Conservation (phyloP, 1,284 basidiomycete species). For the Tilletia walkeri region DNA sequence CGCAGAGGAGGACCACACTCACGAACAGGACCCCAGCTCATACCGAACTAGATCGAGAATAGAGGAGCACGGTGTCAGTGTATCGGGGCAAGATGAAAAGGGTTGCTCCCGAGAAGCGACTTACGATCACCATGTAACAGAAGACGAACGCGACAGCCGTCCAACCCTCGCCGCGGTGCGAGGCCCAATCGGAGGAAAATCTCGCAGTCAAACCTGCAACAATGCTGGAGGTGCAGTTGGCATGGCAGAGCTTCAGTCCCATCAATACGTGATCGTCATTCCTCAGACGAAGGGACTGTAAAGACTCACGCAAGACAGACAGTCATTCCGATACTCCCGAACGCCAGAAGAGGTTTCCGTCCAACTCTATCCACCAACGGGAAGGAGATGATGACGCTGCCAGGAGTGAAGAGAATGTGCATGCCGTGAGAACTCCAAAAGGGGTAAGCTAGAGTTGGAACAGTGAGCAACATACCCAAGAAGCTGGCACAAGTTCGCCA, state of each 20-base stretch:
- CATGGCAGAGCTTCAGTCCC: too few species aligned
- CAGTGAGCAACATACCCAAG: too few species aligned
- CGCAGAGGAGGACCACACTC: too few species aligned
- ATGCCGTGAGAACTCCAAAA: too few species aligned
- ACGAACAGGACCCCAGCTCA: slow-evolving; percentile 22
- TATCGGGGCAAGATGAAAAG: too few species aligned
- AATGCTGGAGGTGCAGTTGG: slow-evolving; percentile 18
- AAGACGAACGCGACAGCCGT: slow-evolving; percentile 25
- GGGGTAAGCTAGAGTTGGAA: too few species aligned
- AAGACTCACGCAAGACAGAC: background rate
- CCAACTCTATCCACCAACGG: slow-evolving; percentile 29
- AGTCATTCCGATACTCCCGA: slow-evolving; percentile 25
- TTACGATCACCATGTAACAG: slow-evolving; percentile 22
- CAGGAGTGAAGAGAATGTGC: too few species aligned
- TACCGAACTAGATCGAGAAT: slow-evolving; percentile 18
- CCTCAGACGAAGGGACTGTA: background rate
- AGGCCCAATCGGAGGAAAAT: slow-evolving; percentile 23
- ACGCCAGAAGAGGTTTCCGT: slow-evolving; percentile 27
- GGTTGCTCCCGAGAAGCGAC: too few species aligned
- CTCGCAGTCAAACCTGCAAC: slow-evolving; percentile 23
- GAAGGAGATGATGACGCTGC: slow-evolving; percentile 31
- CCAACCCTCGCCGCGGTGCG: slow-evolving; percentile 26
- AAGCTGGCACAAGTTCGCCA: slow-evolving; percentile 30
- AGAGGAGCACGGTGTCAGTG: too few species aligned
- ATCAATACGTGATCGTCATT: background rate